phyloP scores from a whole-genome alignment of 2,329 filamentous ascomycete genomes.

The Aspergillus sp. region DNA sequence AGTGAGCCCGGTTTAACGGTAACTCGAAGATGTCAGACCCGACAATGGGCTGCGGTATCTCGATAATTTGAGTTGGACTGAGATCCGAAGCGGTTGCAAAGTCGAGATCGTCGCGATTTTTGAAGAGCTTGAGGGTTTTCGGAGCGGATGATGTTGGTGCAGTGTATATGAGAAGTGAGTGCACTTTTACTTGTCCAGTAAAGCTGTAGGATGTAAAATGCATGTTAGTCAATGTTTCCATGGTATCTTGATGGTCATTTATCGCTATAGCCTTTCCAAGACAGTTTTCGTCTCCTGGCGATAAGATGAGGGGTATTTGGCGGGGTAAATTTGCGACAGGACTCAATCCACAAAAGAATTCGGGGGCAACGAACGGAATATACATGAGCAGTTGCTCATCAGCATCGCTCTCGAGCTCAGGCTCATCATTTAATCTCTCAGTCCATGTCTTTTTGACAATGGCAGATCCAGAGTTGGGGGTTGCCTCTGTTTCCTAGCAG shows the following conservation, averaged over 20 bases:
- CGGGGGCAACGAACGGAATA: constrained; percentile 62
- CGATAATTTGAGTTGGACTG: constrained; percentile 67
- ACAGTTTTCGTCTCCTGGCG: neutral
- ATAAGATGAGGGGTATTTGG: constrained; percentile 21
- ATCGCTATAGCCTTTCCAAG: too few relatives aligned
- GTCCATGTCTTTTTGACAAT: constrained; percentile 90
- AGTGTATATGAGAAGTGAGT: constrained; percentile 80
- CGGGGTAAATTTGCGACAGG: constrained; percentile 11
- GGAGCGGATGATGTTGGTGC: constrained; percentile 68
- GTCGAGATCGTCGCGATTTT: constrained; percentile 83
- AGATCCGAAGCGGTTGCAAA: constrained; percentile 70
- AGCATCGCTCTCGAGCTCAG: constrained; percentile 77
- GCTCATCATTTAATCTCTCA: constrained; percentile 65
- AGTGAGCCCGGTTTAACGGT: constrained; percentile 79
- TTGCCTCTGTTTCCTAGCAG: constrained; percentile 44
- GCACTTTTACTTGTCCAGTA: constrained; percentile 87
- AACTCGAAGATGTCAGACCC: constrained; percentile 71
- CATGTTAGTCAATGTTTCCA: constrained; percentile 3
- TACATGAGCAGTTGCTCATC: constrained; percentile 94
- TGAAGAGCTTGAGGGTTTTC: constrained; percentile 76
- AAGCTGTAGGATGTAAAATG: constrained; percentile 54
- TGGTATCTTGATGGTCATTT: too few relatives aligned
- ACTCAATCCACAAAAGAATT: neutral
- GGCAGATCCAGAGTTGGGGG: constrained; percentile 62
- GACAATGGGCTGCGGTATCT: constrained; percentile 66